Evolutionary conservation across 768 basidiomycete genomes (phyloP), one percentile per base, ranked within the genome.

Genomic region (Sarcodon sp.): DNA sequence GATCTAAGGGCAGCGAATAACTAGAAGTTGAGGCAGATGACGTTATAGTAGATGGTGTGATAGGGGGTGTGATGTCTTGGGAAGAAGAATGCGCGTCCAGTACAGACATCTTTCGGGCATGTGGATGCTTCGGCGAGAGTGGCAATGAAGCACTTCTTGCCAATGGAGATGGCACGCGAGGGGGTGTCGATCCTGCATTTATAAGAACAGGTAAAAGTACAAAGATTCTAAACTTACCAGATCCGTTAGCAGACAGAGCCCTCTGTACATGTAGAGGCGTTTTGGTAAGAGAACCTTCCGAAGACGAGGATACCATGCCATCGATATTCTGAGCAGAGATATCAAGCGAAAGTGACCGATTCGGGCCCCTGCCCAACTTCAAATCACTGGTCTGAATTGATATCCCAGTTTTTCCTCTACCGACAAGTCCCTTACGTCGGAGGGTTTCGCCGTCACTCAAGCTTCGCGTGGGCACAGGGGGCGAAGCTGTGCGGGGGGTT

Each of bases 71-170:
- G 35, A 55, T 31, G 35, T 63, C 64, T 33, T 63, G 59, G 21
- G 67, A 46, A 41, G 64, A 63, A 6, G 64, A 47, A 13, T 66
- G 68, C 1, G 73, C 76, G 54, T 83, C 80, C 9, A 78, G 49
- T 3, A 85, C 62, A 13, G 85, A 88, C 15, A 77, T 69, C 59
- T 87, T 88, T 33, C 86, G 76, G 0, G 83, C 86, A 52, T 88
- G 86, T 0, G 86, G 86, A 55, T 88, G 86, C 37, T 75, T 70
- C 0, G 76, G 66, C 0, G 75, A 66, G 0, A 82, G 64, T 6
- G 74, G 65, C 21, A 83, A 70, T 8, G 71, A 56, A 4, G 58
- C 51, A 31, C 55, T 44, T 36, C 60, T 76, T 6, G 73, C 60
- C 36, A 79, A 59, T 13, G 75, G 69, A 5, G 76, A 71, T 3